phyloP scores from a whole-genome alignment of 495 filamentous ascomycete species.

The Amniculicola lignicola region DNA sequence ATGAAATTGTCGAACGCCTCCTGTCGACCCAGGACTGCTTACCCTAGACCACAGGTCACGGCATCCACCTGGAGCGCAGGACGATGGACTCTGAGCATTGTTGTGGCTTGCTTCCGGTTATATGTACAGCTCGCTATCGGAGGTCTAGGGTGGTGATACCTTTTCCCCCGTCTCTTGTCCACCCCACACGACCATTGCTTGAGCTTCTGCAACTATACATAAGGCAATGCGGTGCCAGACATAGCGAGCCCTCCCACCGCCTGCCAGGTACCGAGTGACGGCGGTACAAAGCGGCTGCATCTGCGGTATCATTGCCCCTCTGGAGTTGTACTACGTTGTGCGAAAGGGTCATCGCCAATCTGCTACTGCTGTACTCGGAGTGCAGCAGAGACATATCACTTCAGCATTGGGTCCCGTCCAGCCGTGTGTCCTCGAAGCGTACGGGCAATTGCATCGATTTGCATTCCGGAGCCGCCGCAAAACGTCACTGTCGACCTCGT shows the following conservation, averaged over 20 bases:
- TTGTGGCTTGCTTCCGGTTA: not conserved
- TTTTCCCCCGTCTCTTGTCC: not conserved
- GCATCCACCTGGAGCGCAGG: not conserved
- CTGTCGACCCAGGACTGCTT: constrained; percentile 5
- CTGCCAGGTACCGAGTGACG: not conserved
- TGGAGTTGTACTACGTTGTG: constrained; percentile 9
- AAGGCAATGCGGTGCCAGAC: not conserved
- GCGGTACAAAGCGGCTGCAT: not conserved
- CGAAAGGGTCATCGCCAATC: constrained; percentile 11
- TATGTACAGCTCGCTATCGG: not conserved
- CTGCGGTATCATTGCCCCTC: not conserved
- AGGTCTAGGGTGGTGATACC: not conserved
- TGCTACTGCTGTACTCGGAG: not conserved
- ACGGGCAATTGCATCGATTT: not conserved
- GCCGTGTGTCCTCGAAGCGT: not conserved
- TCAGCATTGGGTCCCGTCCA: not conserved
- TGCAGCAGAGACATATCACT: not conserved
- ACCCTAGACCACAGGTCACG: not conserved
- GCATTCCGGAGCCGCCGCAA: not conserved
- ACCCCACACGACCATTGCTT: not conserved
- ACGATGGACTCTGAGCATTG: not conserved
- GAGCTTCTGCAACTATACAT: not conserved
- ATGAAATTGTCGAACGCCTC: not conserved
- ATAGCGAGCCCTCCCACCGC: not conserved
- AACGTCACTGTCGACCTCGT: not conserved